Conservation (phyloP, 345 rosid genomes). For the Luvunga scandens region DNA sequence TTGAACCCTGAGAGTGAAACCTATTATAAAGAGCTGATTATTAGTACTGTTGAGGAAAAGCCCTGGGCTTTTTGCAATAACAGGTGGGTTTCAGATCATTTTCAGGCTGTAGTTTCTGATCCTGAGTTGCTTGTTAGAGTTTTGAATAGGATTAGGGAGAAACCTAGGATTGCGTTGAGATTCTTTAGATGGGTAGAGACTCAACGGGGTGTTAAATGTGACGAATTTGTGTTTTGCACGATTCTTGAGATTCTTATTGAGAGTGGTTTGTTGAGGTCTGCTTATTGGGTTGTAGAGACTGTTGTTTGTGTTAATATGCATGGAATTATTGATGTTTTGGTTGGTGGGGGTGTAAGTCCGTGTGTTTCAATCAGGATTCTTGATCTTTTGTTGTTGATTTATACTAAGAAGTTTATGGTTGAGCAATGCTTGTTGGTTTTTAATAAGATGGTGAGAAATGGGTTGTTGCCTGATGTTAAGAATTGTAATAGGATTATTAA, state of each 20-base stretch:
- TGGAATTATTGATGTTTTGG: slow-evolving; percentile 52
- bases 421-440: slow-evolving; percentile 49
- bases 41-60: slow-evolving; percentile 32
- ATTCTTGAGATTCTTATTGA: slow-evolving; percentile 61
- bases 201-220: slow-evolving; percentile 45
- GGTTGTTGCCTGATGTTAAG: slow-evolving; percentile 56
- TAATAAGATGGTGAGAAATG: slow-evolving; percentile 50
- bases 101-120: slow-evolving; percentile 38
- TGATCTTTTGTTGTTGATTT: slow-evolving; percentile 58
- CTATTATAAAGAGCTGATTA: slow-evolving; percentile 46
- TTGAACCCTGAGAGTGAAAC: slow-evolving; percentile 19
- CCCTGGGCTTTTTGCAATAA: slow-evolving; percentile 36
- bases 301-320: slow-evolving; percentile 40
- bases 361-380: slow-evolving; percentile 39
- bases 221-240: slow-evolving; percentile 35
- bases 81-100: slow-evolving; percentile 45
- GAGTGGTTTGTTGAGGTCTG: slow-evolving; percentile 41
- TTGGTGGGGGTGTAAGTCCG: slow-evolving; percentile 28
- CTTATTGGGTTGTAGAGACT: slow-evolving; percentile 53
- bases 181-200: slow-evolving; percentile 56
- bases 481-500: slow-evolving; percentile 62
- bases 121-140: slow-evolving; percentile 53
- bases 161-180: slow-evolving; percentile 52
- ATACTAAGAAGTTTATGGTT: slow-evolving; percentile 47
- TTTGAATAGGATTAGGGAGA: slow-evolving; percentile 39